Evolutionary conservation across 768 basidiomycete genomes (phyloP), one percentile per base, ranked within the genome.

Genomic region (Termitomyces sp.): DNA sequence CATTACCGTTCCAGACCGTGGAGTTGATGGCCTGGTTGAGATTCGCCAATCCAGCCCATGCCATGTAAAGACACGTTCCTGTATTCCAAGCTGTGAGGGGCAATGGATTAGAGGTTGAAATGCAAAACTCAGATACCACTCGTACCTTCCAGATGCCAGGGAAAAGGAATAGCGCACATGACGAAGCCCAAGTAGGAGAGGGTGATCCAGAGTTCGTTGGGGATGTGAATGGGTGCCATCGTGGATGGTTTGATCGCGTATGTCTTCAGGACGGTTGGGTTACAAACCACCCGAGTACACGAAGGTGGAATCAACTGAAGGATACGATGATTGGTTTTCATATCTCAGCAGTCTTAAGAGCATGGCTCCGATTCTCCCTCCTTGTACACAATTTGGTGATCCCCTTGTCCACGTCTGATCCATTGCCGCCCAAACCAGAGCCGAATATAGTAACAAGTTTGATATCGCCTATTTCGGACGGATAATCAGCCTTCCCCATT

Each of bases 31-130:
- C 84, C 48, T 75, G 69, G 50, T 78, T 78, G 44, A 91, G 77
- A 66, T 83, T 85, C 15, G 72, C 73, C 8, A 82, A 50, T 1
- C 77, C 81, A 7, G 77, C 75, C 91, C 89, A 92, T 35, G 74
- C 57, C 73, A 92, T 91, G 73, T 81, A 86, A 41, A 83, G 69
- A 58, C 89, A 83, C 12, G 89, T 90, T 26, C 87, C 65, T 35
- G 65, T 66, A 41, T 66, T 66, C 65, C 65, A 59, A 43, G 58
- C 56, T 51, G 42, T 6, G 11, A 23, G 28, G 23, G 5, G 31
- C 41, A 10, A 44, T 35, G 42, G 33, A 54, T 44, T 35, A 50
- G 19, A 30, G 7, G 33, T 46, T 12, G 26, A 50, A 38, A 50
- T 40, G 15, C 21, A 31, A 12, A 6, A 38, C 31, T 40, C 14